These are phyloP conservation scores for Brassica nigra DNA, from an alignment of 345 rosid genomes.

Conservation along the genomic window DNA sequence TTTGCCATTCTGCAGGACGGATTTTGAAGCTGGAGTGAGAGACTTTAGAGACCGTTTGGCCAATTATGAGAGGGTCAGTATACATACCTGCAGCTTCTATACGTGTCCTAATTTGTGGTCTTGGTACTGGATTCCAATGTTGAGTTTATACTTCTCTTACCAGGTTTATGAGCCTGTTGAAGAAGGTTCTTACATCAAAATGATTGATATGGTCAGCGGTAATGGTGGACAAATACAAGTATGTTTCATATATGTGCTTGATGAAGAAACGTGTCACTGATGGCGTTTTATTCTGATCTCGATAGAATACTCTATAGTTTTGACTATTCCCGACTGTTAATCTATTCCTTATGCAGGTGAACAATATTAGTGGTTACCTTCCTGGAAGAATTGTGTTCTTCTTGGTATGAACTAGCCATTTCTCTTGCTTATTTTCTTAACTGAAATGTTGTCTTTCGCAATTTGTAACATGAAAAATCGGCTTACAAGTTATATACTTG, in stretches of 20 bases:
- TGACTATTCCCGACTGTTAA: conserved; percentile 14
- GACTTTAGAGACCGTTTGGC: conserved; percentile 87
- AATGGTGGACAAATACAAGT: conserved; percentile 97
- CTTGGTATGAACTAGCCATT: conserved; percentile 58
- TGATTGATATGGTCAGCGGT: conserved; percentile 99
- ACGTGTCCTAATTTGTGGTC: no score
- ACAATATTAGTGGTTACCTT: conserved; percentile 98
- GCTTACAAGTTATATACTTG: conserved; percentile 23
- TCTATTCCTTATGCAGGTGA: conserved; percentile 62
- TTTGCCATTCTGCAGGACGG: conserved; percentile 65
- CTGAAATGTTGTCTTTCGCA: conserved; percentile 6
- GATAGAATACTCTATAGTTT: conserved; percentile 6
- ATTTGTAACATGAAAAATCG: background rate
- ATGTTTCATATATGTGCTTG: conserved; percentile 25
- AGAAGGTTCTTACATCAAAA: conserved; percentile 98
- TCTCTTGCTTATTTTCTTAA: conserved; percentile 15
- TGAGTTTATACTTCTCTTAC: conserved; percentile 32
- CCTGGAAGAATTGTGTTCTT: conserved; percentile 98
- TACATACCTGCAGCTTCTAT: conserved; percentile 31
- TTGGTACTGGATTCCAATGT: conserved; percentile 15
- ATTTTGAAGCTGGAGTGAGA: conserved; percentile 82
- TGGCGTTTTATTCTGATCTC: background rate
- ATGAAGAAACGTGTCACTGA: background rate
- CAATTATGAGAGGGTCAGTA: conserved; percentile 79
- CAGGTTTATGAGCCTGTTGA: conserved; percentile 99